Percentiles rank a stretch among this genome's conserved stretches.
phyloP scores from a whole-genome alignment of 495 filamentous ascomycete species.

The Penicillium goetzii region DNA sequence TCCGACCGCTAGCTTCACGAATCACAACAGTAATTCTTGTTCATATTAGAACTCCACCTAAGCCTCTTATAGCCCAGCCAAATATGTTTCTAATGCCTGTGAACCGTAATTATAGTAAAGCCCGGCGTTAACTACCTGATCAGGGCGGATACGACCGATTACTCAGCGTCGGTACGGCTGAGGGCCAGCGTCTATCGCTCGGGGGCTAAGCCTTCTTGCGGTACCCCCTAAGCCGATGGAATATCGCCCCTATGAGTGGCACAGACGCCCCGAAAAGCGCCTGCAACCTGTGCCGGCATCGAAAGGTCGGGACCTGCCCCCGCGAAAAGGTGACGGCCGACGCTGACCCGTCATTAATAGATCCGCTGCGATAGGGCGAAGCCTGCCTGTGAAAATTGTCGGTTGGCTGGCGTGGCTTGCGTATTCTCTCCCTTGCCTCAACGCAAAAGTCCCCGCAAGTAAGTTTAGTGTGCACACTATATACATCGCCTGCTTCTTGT shows the following conservation, averaged over 20 bases:
- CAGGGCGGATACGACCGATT: background rate
- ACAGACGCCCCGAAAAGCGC: constrained; percentile 2
- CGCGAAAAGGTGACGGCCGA: background rate
- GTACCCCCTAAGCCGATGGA: background rate
- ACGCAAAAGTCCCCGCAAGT: constrained; percentile 8
- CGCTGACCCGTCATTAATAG: background rate
- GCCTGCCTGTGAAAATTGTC: constrained; percentile 11
- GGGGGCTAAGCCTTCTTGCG: constrained; percentile 1
- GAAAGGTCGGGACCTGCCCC: background rate
- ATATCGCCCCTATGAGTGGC: constrained; percentile 9
- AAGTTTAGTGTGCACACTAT: background rate
- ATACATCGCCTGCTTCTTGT: background rate
- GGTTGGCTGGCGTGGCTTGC: constrained; percentile 1
- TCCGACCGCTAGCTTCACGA: background rate
- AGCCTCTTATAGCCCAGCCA: background rate
- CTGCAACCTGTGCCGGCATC: constrained; percentile 10
- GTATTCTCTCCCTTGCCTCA: constrained; percentile 1
- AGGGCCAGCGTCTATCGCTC: no score
- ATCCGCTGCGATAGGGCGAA: constrained; percentile 10
- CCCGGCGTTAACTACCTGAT: no score
- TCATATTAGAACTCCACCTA: background rate
- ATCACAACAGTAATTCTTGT: background rate
- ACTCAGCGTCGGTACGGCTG: no score
- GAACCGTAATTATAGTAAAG: background rate
- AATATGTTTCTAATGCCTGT: background rate